Conservation (phyloP, 345 rosid species). For the Populus ilicifolia region DNA sequence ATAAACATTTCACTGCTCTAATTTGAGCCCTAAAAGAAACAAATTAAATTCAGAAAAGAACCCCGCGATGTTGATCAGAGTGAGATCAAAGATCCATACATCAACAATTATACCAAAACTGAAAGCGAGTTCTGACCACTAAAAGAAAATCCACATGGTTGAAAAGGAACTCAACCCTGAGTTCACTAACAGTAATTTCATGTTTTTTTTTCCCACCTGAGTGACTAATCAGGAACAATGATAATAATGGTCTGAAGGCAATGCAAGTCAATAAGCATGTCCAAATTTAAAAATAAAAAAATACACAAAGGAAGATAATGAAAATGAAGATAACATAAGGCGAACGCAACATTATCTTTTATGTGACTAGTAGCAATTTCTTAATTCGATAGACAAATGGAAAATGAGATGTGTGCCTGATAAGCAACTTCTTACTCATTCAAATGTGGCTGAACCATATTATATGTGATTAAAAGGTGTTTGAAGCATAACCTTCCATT, state of each 20-base stretch:
- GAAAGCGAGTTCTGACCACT: too few relatives aligned
- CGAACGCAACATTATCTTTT: not conserved
- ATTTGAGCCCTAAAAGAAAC: too few relatives aligned
- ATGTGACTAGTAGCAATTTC: not conserved
- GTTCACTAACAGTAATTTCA: too few relatives aligned
- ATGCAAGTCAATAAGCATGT: not conserved
- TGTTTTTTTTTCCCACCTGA: not conserved
- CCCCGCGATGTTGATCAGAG: too few relatives aligned
- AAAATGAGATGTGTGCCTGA: not conserved
- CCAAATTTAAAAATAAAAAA: not conserved
- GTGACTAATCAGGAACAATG: not conserved
- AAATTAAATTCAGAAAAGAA: too few relatives aligned
- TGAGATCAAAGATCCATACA: too few relatives aligned
- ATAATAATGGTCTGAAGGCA: not conserved
- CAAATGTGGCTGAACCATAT: conserved; percentile 1
- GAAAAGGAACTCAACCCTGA: too few relatives aligned
- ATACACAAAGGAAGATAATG: not conserved
- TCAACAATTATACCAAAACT: too few relatives aligned
- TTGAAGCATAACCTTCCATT: conserved; percentile 1
- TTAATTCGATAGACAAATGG: not conserved
- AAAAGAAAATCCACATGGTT: too few relatives aligned
- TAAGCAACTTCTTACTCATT: not conserved
- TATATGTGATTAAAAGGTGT: not conserved
- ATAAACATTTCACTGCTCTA: not conserved
- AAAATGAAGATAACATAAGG: not conserved